These are phyloP conservation scores for Diospyros lotus DNA, from an alignment of 148 eudicot genomes.

Conservation along the genomic window DNA sequence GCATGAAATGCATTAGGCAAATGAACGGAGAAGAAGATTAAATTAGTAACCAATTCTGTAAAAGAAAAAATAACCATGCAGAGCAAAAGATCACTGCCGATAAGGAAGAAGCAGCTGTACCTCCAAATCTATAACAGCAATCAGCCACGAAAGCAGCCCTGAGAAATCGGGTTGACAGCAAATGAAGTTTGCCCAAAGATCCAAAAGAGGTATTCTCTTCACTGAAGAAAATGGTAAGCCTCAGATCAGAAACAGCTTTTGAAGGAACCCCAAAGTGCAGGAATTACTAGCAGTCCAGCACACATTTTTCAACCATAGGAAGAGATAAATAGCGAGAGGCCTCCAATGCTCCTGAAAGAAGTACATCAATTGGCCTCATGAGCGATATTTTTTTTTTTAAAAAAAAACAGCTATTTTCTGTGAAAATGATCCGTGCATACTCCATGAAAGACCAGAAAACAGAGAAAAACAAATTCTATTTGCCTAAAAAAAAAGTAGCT, in stretches of 20 bases:
- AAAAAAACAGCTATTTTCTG: not conserved
- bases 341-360: not conserved
- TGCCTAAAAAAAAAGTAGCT: not conserved
- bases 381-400: too few species aligned
- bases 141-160: not conserved
- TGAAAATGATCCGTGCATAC: not conserved
- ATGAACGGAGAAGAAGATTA: not conserved
- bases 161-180: not conserved
- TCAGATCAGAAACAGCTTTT: not conserved
- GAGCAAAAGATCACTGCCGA: too few species aligned
- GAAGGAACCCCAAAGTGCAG: not conserved
- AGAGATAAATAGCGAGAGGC: conserved; percentile 6
- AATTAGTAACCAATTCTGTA: not conserved
- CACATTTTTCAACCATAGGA: not conserved
- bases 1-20: not conserved
- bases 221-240: conserved; percentile 6
- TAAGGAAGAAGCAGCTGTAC: not conserved
- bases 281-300: not conserved
- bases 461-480: too few species aligned
- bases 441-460: not conserved
- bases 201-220: not conserved
- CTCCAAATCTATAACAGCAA: not conserved
- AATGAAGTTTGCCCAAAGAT: not conserved
- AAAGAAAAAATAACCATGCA: not conserved
- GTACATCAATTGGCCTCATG: not conserved